phyloP scores from a whole-genome alignment of 148 eudicot genomes.

The Arbutus unedo region DNA sequence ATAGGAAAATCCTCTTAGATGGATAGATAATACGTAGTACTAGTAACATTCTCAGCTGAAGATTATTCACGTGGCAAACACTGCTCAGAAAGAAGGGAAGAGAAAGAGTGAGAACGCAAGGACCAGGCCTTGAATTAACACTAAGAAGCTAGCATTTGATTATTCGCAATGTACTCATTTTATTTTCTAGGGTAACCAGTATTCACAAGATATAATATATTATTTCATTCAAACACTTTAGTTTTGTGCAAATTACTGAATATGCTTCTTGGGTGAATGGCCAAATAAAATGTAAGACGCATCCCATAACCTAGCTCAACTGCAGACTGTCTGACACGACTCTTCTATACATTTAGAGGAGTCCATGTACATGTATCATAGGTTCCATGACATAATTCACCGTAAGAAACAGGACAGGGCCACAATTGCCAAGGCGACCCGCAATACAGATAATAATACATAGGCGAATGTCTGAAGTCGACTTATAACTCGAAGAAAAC shows the following conservation, averaged over 20 bases:
- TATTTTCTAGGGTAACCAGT: not conserved
- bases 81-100: not conserved
- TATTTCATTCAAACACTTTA: not conserved
- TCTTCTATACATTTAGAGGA: not conserved
- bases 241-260: not conserved
- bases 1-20: not conserved
- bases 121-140: not conserved
- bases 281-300: not conserved
- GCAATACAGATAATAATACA: not conserved
- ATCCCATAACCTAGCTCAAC: not conserved
- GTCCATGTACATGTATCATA: not conserved
- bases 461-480: not conserved
- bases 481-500: not conserved
- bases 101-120: not conserved
- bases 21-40: not conserved
- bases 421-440: not conserved
- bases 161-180: not conserved
- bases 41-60: conserved; percentile 5
- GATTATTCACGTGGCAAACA: not conserved
- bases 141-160: not conserved
- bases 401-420: not conserved
- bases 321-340: not conserved
- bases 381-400: not conserved
- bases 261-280: not conserved
- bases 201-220: not conserved